Conservation (phyloP, 2,329 filamentous ascomycete genomes). For the Ceratocystiopsis sp. region DNA sequence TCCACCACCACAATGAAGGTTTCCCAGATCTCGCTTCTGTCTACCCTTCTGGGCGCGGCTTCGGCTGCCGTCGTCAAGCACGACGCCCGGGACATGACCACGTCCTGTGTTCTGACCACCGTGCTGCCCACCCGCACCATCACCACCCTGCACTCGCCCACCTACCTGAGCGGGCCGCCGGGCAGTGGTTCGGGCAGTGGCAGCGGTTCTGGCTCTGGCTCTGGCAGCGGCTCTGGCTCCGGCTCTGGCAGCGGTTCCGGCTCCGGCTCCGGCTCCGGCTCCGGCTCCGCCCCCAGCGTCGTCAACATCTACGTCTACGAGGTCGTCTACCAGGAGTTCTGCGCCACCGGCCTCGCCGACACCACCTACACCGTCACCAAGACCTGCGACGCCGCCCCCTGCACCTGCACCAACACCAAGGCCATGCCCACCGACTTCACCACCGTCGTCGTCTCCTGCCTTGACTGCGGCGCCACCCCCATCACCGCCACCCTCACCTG, state of each 20-base stretch:
- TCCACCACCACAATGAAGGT: constrained; percentile 4
- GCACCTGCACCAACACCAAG: background rate
- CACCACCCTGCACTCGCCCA: background rate
- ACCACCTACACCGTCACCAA: constrained; percentile 11
- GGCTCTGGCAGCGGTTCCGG: too few species aligned
- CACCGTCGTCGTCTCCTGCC: constrained; percentile 7
- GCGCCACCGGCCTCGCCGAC: constrained; percentile 4
- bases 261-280: too few species aligned
- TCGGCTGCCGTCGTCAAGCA: constrained; percentile 1
- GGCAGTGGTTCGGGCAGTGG: too few species aligned
- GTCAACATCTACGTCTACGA: constrained; percentile 5
- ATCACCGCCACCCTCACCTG: constrained; percentile 7
- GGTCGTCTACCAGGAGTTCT: constrained; percentile 5
- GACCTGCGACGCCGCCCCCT: constrained; percentile 8
- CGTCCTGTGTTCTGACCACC: constrained; percentile 5
- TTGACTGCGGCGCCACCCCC: constrained; percentile 3
- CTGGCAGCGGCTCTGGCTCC: too few species aligned
- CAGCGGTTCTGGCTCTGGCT: too few species aligned
- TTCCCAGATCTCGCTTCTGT: constrained; percentile 2
- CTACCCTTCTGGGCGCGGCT: background rate
- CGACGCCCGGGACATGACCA: background rate
- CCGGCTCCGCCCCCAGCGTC: constrained; percentile 1
- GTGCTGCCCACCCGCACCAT: constrained; percentile 6
- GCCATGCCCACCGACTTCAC: constrained; percentile 9
- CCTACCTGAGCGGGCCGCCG: too few species aligned